Evolutionary conservation across 495 filamentous ascomycete species (phyloP), one percentile per base, ranked within the genome.

Genomic region (Lasiosphaeria miniovina): DNA sequence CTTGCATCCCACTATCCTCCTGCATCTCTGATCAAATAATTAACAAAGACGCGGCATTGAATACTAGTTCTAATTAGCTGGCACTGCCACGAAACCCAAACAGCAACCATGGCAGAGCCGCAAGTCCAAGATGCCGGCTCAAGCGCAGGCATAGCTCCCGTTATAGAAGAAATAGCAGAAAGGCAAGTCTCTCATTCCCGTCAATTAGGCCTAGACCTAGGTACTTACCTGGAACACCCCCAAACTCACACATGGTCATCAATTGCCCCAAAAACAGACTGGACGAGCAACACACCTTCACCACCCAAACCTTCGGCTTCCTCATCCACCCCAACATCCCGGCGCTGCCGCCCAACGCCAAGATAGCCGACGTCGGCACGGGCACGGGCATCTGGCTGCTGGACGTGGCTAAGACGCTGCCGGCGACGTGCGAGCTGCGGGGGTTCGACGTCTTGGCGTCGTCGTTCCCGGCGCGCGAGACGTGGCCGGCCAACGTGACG

Each of bases 401-500:
- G 24, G 67, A 71, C 41, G 24, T 71, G 11, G 65, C 71, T 55
- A 67, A 66, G 54, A 46, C n/a, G 14, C 59, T 70, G 0, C 71
- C 71, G 0, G 32, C 64, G 15, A 66, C 71, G 3, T 65, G 65
- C 40, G 61, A 67, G 6, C 60, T 77, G 34, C 65, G 65, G 36
- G 77, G 77, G 59, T 78, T 71, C 58, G 77, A 80, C 63, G 60
- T 73, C 53, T 67, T 71, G 4, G 34, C 66, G 4, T 55, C 69
- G n/a, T 54, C 66, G 6, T 78, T 78, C 53, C 74, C 68, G 7
- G 41, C 68, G 0, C 32, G 60, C 0, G 55, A 62, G 9, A 64
- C 49, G 9, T 58, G 67, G 14, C 75, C 74, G 0, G 6, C 60
- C 7, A 74, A 74, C 48, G 63, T 78, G 4, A 49, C 65, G 0